phyloP scores from a whole-genome alignment of 768 basidiomycete genomes.

The Heimioporus sp. region DNA sequence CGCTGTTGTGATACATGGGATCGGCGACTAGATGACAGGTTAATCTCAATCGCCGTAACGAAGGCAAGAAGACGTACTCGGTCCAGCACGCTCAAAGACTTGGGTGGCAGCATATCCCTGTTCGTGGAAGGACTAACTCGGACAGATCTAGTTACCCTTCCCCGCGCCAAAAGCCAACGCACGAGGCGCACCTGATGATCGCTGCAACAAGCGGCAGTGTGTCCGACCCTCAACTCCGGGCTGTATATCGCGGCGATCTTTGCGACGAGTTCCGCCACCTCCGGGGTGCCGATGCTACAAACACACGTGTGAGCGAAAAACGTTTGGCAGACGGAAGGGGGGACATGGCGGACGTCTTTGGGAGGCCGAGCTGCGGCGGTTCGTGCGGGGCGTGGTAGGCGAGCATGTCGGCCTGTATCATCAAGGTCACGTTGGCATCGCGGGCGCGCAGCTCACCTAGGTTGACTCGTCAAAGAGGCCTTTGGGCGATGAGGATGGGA shows the following conservation, averaged over 20 bases:
- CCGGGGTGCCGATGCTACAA: conserved; percentile 71
- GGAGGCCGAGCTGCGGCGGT: conserved; percentile 81
- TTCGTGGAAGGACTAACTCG: conserved; percentile 65
- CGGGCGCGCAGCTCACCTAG: conserved; percentile 56
- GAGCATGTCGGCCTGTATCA: conserved; percentile 93
- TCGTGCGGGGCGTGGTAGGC: conserved; percentile 79
- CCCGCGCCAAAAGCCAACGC: not conserved
- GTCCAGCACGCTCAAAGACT: conserved; percentile 85
- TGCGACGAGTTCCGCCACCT: conserved; percentile 70
- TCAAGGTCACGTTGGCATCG: conserved; percentile 69
- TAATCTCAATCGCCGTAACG: not conserved
- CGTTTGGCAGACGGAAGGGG: not conserved
- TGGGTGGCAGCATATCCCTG: conserved; percentile 86
- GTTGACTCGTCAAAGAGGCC: no score
- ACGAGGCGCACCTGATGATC: conserved; percentile 68
- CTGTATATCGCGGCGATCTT: conserved; percentile 80
- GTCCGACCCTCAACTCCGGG: conserved; percentile 72
- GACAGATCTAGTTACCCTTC: no score
- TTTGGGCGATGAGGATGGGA: conserved; percentile 2
- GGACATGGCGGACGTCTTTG: conserved; percentile 56
- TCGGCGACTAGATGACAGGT: conserved; percentile 57
- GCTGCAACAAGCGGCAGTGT: conserved; percentile 81
- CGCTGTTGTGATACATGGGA: conserved; percentile 87
- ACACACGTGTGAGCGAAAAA: no score
- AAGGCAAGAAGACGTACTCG: conserved; percentile 38